Conservation (phyloP, 495 filamentous ascomycete species). For the Penicillium herquei region DNA sequence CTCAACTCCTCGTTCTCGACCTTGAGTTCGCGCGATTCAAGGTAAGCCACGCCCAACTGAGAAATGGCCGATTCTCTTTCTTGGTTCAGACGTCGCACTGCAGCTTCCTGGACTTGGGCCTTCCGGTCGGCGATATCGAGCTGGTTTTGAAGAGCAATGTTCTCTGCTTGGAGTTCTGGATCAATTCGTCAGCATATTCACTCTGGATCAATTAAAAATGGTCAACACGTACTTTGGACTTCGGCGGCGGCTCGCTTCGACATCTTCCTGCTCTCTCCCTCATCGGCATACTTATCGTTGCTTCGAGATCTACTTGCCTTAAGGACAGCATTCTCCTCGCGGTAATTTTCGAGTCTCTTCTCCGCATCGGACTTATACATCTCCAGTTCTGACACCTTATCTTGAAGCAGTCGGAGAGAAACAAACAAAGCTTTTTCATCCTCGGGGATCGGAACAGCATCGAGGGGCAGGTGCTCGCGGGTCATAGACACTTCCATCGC, state of each 20-base stretch:
- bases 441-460: conserved; percentile 63
- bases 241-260: conserved; percentile 44
- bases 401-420: conserved; percentile 64
- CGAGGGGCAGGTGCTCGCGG: conserved; percentile 50
- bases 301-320: conserved; percentile 46
- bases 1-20: conserved; percentile 51
- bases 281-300: conserved; percentile 44
- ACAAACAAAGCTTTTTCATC: conserved; percentile 69
- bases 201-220: background rate
- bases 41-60: conserved; percentile 61
- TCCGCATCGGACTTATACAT: conserved; percentile 57
- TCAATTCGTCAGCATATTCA: conserved; percentile 7
- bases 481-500: conserved; percentile 36
- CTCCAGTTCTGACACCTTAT: conserved; percentile 63
- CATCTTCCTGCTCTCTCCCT: conserved; percentile 33
- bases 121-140: conserved; percentile 61
- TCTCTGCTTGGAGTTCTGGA: conserved; percentile 57
- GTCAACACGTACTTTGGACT: conserved; percentile 50
- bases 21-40: conserved; percentile 63
- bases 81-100: conserved; percentile 56
- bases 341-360: conserved; percentile 53
- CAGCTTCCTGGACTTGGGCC: conserved; percentile 56
- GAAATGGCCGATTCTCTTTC: conserved; percentile 65
- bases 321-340: conserved; percentile 55
- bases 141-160: conserved; percentile 55